A percentile compares a stretch with the other conserved stretches of the same genome.
Evolutionary conservation across 2,329 filamentous ascomycete species (phyloP).

Genomic region (Exophiala viscosa): DNA sequence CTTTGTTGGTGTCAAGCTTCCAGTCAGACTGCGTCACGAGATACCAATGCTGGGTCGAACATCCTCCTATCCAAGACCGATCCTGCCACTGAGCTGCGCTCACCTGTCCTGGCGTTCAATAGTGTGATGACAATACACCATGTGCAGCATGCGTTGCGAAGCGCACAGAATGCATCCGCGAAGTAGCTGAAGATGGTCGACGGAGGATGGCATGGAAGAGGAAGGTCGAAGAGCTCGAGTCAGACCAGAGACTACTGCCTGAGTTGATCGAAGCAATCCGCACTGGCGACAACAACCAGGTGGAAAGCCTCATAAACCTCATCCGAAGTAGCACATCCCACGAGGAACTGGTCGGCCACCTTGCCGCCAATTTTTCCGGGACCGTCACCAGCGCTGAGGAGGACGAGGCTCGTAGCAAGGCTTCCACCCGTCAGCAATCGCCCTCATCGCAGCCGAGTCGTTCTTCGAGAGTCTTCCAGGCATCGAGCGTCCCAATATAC

Average conservation of each 20-base stretch:
- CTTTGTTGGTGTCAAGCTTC: neutral
- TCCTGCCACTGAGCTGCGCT: neutral
- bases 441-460: neutral
- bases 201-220: constrained; percentile 11
- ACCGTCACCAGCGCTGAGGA: neutral
- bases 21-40: neutral
- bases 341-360: neutral
- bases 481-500: neutral
- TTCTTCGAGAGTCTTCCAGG: neutral
- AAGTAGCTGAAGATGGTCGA: constrained; percentile 10
- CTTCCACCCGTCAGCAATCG: constrained; percentile 5
- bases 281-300: neutral
- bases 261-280: constrained; percentile 5
- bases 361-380: constrained; percentile 4
- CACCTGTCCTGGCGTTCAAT: neutral
- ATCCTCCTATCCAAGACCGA: neutral
- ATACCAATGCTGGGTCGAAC: neutral
- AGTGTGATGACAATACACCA: constrained; percentile 17
- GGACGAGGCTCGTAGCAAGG: constrained; percentile 2
- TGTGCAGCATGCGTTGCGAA: constrained; percentile 10
- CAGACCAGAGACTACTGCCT: neutral
- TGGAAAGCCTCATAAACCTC: constrained; percentile 1
- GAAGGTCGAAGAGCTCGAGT: constrained; percentile 15
- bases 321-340: constrained; percentile 2
- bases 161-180: constrained; percentile 8